Conservation (phyloP, 2,329 filamentous ascomycete genomes). For the Fusarium caatingaense region DNA sequence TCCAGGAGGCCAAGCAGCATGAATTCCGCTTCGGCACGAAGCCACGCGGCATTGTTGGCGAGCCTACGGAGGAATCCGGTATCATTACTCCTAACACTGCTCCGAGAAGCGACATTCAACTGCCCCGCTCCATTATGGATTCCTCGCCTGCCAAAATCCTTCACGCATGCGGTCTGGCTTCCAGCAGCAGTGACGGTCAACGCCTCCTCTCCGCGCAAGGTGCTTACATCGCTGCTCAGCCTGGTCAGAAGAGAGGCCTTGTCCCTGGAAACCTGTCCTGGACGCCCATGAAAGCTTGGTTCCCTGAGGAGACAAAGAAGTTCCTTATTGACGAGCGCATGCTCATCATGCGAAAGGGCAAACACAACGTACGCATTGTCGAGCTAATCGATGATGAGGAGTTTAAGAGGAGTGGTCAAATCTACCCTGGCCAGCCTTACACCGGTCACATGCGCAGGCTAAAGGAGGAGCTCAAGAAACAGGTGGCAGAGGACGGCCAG, state of each 20-base stretch:
- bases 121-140: constrained; percentile 68
- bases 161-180: constrained; percentile 68
- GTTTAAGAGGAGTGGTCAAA: constrained; percentile 60
- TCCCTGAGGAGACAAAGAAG: constrained; percentile 65
- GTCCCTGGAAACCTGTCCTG: constrained; percentile 66
- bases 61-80: constrained; percentile 46
- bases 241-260: constrained; percentile 59
- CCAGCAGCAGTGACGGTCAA: constrained; percentile 67
- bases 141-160: constrained; percentile 70
- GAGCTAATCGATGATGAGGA: constrained; percentile 68
- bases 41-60: constrained; percentile 46
- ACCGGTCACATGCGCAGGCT: constrained; percentile 61
- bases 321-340: constrained; percentile 70
- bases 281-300: constrained; percentile 70
- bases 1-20: constrained; percentile 69
- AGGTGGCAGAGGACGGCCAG: constrained; percentile 50
- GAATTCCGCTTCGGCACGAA: constrained; percentile 59
- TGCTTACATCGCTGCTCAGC: constrained; percentile 69
- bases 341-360: constrained; percentile 71
- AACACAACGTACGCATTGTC: constrained; percentile 71
- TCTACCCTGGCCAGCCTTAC: constrained; percentile 65
- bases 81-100: constrained; percentile 60
- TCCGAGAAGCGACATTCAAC: constrained; percentile 65
- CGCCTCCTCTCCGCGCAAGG: constrained; percentile 66
- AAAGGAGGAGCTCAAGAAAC: constrained; percentile 52